These are phyloP conservation scores for Alternaria alternata DNA, from an alignment of 2,329 filamentous ascomycete species.

Conservation along the genomic window DNA sequence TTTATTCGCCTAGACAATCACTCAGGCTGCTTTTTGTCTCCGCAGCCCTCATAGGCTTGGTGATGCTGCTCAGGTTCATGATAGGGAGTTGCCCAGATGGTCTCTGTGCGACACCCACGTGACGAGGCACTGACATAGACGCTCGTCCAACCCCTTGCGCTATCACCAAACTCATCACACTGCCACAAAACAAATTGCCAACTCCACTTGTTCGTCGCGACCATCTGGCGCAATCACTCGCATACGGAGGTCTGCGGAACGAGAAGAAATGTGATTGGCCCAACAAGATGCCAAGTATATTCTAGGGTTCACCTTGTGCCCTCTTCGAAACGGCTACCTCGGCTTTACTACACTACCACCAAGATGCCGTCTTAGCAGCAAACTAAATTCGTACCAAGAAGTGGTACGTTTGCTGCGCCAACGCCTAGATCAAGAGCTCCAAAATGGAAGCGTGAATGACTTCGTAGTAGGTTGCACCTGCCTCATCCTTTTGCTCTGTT, in stretches of 20 bases:
- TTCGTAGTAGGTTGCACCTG: constrained; percentile 7
- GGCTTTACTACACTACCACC: constrained; percentile 5
- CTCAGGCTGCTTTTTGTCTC: not conserved
- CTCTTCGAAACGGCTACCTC: constrained; percentile 8
- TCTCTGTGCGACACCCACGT: not conserved
- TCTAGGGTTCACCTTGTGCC: constrained; percentile 4
- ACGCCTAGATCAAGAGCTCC: not conserved
- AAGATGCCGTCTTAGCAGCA: constrained; percentile 8
- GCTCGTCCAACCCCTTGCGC: not conserved
- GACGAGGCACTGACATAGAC: not conserved
- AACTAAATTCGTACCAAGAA: constrained; percentile 9
- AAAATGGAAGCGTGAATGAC: not conserved
- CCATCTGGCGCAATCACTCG: not conserved
- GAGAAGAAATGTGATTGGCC: not conserved
- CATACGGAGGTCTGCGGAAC: not conserved
- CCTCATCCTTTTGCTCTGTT: not conserved
- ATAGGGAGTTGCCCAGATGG: not conserved
- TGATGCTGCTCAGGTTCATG: not conserved
- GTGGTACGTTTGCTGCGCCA: constrained; percentile 1
- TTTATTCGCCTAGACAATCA: not conserved
- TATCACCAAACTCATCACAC: not conserved
- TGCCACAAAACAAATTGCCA: not conserved
- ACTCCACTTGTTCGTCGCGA: not conserved
- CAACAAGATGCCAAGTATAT: not conserved
- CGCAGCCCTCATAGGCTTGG: not conserved